Percentiles rank a stretch among this genome's conserved stretches.
These are phyloP conservation scores for Clonostachys chloroleuca DNA, from an alignment of 2,329 filamentous ascomycete genomes.

Conservation along the genomic window DNA sequence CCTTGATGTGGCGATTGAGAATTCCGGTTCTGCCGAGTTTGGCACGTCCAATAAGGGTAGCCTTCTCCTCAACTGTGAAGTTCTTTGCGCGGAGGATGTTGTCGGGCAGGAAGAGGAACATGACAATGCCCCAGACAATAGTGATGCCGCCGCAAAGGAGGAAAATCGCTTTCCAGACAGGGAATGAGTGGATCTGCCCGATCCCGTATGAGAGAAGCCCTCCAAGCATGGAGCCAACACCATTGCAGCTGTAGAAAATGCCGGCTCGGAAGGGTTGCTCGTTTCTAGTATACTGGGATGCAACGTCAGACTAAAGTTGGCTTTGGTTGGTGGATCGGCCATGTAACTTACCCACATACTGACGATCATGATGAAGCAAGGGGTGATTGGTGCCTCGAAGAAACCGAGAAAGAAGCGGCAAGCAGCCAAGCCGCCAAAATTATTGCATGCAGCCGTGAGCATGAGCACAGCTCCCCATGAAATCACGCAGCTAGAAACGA, in stretches of 20 bases:
- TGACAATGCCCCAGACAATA: slow-evolving; percentile 36
- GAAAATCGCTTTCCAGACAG: slow-evolving; percentile 48
- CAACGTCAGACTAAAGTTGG: background rate
- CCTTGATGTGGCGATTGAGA: slow-evolving; percentile 40
- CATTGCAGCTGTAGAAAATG: slow-evolving; percentile 34
- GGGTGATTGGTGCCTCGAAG: slow-evolving; percentile 41
- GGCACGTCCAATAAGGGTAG: slow-evolving; percentile 58
- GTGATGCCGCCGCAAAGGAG: slow-evolving; percentile 43
- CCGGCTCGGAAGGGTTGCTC: slow-evolving; percentile 42
- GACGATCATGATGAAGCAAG: slow-evolving; percentile 45
- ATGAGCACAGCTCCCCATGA: slow-evolving; percentile 32
- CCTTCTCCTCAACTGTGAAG: slow-evolving; percentile 13
- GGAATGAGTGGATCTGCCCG: slow-evolving; percentile 38
- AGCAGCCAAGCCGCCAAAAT: slow-evolving; percentile 33
- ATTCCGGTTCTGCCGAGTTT: slow-evolving; percentile 40
- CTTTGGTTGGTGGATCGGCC: background rate
- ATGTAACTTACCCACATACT: slow-evolving; percentile 31
- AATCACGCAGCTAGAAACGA: slow-evolving; percentile 21
- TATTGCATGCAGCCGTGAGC: slow-evolving; percentile 30
- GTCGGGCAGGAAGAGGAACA: slow-evolving; percentile 41
- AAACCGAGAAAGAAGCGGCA: slow-evolving; percentile 39
- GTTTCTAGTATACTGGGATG: slow-evolving; percentile 27
- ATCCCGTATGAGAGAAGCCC: slow-evolving; percentile 46
- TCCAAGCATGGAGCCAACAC: slow-evolving; percentile 35
- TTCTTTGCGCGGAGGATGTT: slow-evolving; percentile 26